Percentiles rank a stretch among this genome's conserved stretches.
phyloP scores from a whole-genome alignment of 2,329 filamentous ascomycete genomes.

The Colletotrichum sp. region DNA sequence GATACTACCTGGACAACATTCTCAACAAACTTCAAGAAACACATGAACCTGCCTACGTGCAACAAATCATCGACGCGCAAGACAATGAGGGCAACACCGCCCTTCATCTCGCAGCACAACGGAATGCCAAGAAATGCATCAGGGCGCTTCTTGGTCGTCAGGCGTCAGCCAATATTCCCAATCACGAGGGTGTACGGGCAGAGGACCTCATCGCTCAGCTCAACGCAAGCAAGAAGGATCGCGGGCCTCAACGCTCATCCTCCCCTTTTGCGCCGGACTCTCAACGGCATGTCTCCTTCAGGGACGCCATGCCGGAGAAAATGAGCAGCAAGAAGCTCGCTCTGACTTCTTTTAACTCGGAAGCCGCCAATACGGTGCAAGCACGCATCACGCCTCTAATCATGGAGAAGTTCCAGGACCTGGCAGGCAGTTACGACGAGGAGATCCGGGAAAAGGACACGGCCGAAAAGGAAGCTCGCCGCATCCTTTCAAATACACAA shows the following conservation, averaged over 20 bases:
- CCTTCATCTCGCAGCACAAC: conserved; percentile 74
- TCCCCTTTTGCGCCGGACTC: conserved; percentile 71
- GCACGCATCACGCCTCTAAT: conserved; percentile 72
- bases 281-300: conserved; percentile 59
- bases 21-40: conserved; percentile 85
- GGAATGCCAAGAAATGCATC: conserved; percentile 88
- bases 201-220: conserved; percentile 81
- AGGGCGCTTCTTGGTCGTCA: conserved; percentile 80
- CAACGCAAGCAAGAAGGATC: conserved; percentile 72
- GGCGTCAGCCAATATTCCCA: conserved; percentile 82
- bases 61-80: conserved; percentile 79
- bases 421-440: conserved; percentile 74
- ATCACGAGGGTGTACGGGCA: conserved; percentile 81
- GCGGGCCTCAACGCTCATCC: conserved; percentile 75
- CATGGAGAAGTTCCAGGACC: conserved; percentile 73
- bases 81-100: conserved; percentile 92
- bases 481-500: conserved; percentile 70
- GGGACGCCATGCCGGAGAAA: conserved; percentile 51
- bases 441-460: conserved; percentile 77
- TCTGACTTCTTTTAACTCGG: conserved; percentile 56
- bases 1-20: conserved; percentile 92
- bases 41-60: conserved; percentile 76
- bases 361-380: conserved; percentile 72
- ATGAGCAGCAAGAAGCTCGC: conserved; percentile 43
- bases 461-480: conserved; percentile 70